A percentile compares a stretch with the other conserved stretches of the same genome.
phyloP scores from a whole-genome alignment of 257 asterid genomes.

The Avicennia marina region DNA sequence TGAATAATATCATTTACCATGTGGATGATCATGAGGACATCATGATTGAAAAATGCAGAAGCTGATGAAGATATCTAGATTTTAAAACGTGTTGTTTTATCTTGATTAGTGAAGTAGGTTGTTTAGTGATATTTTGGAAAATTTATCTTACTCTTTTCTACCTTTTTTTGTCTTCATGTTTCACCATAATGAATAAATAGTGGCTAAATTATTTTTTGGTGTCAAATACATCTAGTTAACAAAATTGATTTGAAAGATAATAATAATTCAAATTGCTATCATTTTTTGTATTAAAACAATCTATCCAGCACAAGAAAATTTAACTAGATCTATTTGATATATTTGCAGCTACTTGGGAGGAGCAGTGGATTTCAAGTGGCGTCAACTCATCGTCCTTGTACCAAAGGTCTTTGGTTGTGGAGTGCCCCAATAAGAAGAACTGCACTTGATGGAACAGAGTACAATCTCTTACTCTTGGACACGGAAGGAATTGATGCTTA shows the following conservation, averaged over 20 bases:
- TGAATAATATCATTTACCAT: background rate
- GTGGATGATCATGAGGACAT: background rate
- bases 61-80: slow-evolving; percentile 4
- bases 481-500: slow-evolving; percentile 98
- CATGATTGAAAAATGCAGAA: background rate
- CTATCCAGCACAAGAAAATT: background rate
- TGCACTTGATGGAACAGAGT: slow-evolving; percentile 97
- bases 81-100: background rate
- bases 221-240: background rate
- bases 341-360: slow-evolving; percentile 90
- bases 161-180: background rate
- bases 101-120: slow-evolving; percentile 7
- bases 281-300: background rate
- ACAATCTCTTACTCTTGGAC: slow-evolving; percentile 86
- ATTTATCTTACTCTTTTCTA: background rate
- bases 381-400: slow-evolving; percentile 94
- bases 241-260: no score
- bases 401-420: slow-evolving; percentile 99
- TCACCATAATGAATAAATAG: background rate
- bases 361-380: slow-evolving; percentile 99
- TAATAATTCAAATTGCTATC: no score
- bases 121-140: background rate
- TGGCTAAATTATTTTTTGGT: background rate
- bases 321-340: slow-evolving; percentile 11
- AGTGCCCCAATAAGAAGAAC: slow-evolving; percentile 83